phyloP scores from a whole-genome alignment of 73 alveolate species.

The Halteria grandinella region DNA sequence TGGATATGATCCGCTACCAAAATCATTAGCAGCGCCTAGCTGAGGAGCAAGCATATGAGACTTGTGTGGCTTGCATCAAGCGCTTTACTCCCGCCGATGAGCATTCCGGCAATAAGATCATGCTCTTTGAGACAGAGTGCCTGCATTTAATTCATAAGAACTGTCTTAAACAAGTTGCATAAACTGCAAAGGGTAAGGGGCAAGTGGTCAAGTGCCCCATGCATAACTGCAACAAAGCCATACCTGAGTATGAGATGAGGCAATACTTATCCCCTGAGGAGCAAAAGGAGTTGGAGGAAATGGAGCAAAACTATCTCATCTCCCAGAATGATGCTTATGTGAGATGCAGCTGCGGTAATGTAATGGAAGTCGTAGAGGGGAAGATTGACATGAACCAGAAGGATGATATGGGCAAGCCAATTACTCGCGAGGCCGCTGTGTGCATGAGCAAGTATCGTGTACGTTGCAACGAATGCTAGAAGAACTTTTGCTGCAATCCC shows the following conservation, averaged over 20 bases:
- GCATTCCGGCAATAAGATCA: too few relatives aligned
- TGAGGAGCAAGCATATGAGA: too few relatives aligned
- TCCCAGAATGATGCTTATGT: background rate
- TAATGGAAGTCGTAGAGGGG: constrained; percentile 65
- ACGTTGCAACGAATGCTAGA: constrained; percentile 66
- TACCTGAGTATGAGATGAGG: constrained; percentile 55
- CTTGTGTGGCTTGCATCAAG: too few relatives aligned
- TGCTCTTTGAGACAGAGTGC: too few relatives aligned
- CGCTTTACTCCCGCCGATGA: too few relatives aligned
- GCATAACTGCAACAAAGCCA: constrained; percentile 48
- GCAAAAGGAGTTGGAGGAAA: constrained; percentile 60
- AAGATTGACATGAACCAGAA: constrained; percentile 59
- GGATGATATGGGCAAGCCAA: constrained; percentile 40
- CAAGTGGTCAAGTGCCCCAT: constrained; percentile 63
- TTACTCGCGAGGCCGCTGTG: constrained; percentile 60
- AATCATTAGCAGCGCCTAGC: too few relatives aligned
- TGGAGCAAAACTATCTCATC: background rate
- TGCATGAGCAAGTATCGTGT: constrained; percentile 70
- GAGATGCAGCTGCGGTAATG: constrained; percentile 50
- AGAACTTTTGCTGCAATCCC: constrained; percentile 63
- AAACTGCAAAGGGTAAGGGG: background rate
- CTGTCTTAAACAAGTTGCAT: constrained; percentile 25
- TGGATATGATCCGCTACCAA: too few relatives aligned
- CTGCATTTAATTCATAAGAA: constrained; percentile 39
- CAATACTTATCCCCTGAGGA: constrained; percentile 46